These are phyloP conservation scores for Acephala macrosclerotiorum DNA, from an alignment of 2,329 filamentous ascomycete genomes.

Conservation along the genomic window DNA sequence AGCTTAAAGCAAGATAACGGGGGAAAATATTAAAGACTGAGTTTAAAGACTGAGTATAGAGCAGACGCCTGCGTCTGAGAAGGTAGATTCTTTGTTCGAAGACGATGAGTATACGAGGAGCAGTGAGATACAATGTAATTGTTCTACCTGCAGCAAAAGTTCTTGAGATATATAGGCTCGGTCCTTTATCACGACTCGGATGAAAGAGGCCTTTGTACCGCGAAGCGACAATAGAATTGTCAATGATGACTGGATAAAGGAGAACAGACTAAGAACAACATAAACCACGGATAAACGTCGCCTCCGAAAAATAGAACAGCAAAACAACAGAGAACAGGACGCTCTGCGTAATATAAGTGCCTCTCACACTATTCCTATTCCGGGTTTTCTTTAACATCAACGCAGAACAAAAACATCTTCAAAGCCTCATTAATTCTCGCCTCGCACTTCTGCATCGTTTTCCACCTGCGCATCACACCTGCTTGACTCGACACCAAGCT, in stretches of 20 bases:
- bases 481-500: background rate
- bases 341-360: background rate
- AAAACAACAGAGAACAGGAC: too few species aligned
- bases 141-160: background rate
- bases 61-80: conserved; percentile 3
- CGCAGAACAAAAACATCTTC: background rate
- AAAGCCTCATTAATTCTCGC: background rate
- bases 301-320: background rate
- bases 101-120: background rate
- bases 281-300: background rate
- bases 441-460: background rate
- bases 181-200: background rate
- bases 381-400: background rate
- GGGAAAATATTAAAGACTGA: background rate
- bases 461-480: background rate
- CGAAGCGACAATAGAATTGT: background rate
- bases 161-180: background rate
- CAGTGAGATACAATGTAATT: conserved; percentile 5
- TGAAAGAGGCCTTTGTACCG: background rate
- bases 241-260: background rate
- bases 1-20: background rate
- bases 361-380: background rate
- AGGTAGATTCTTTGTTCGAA: background rate
- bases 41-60: background rate
- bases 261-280: background rate